Evolutionary conservation across 2,329 filamentous ascomycete genomes (phyloP).

Genomic region (Colletotrichum magnum): DNA sequence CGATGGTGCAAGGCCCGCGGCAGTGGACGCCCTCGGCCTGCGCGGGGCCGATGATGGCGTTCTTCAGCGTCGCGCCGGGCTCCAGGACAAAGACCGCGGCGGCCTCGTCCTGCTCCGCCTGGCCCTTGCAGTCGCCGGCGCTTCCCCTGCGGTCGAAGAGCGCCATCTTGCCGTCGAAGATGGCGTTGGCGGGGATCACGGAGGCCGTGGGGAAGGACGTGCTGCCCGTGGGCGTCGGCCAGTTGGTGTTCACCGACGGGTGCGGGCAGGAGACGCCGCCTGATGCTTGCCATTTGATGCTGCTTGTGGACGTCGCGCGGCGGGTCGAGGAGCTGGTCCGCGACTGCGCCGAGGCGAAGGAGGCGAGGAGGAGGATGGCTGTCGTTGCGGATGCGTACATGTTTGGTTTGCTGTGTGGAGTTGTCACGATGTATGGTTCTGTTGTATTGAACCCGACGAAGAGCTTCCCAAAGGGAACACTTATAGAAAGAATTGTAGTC

Average conservation of each 20-base stretch:
- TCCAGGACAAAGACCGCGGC: slow-evolving; percentile 18
- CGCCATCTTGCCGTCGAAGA: slow-evolving; percentile 10
- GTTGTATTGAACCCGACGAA: too few relatives aligned
- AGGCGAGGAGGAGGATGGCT: not conserved
- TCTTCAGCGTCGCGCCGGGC: slow-evolving; percentile 6
- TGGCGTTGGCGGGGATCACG: slow-evolving; percentile 16
- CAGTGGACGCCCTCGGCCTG: slow-evolving; percentile 20
- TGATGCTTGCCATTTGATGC: slow-evolving; percentile 29
- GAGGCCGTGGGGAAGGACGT: slow-evolving; percentile 22
- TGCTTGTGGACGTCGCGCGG: slow-evolving; percentile 8
- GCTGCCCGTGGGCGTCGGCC: slow-evolving; percentile 23
- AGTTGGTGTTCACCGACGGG: slow-evolving; percentile 22
- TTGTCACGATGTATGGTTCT: not conserved
- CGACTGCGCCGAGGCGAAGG: slow-evolving; percentile 1
- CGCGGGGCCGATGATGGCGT: slow-evolving; percentile 20
- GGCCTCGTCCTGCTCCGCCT: slow-evolving; percentile 4
- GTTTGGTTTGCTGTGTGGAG: not conserved
- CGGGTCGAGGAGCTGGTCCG: slow-evolving; percentile 11
- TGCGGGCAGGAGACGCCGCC: slow-evolving; percentile 27
- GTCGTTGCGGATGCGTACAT: not conserved
- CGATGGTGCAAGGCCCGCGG: not conserved
- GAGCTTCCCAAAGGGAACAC: too few relatives aligned
- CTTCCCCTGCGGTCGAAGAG: slow-evolving; percentile 11
- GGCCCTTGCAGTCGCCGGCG: slow-evolving; percentile 5
- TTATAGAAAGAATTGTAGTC: not conserved